Conservation (phyloP, 2,329 filamentous ascomycete species). For the Colletotrichum caudatum region DNA sequence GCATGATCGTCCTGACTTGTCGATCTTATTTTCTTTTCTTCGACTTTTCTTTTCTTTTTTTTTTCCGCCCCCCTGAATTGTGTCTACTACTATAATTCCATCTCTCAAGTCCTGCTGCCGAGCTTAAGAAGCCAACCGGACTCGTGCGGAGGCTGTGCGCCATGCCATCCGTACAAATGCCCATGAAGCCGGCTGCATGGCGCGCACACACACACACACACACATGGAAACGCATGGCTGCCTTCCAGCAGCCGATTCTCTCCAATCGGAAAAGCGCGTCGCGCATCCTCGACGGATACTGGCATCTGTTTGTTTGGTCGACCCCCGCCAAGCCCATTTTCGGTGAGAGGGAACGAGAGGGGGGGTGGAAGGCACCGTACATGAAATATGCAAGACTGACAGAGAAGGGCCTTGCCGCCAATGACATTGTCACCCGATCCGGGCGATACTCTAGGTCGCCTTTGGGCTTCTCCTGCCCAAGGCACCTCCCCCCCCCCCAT, state of each 20-base stretch:
- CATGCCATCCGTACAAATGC: not conserved
- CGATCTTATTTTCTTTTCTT: not conserved
- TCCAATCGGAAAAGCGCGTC: not conserved
- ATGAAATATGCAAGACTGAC: not conserved
- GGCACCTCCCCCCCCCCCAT: not conserved
- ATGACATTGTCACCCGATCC: constrained; percentile 12
- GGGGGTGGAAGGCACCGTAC: not conserved
- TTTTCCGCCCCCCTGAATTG: too few species aligned
- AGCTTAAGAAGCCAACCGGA: constrained; percentile 4
- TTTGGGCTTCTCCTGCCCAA: constrained; percentile 8
- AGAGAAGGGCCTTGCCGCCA: constrained; percentile 2
- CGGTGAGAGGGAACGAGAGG: not conserved
- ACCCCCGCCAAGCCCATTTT: not conserved
- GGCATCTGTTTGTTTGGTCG: not conserved
- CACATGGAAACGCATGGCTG: not conserved
- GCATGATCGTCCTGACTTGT: constrained; percentile 1
- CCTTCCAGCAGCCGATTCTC: not conserved
- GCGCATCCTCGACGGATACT: not conserved
- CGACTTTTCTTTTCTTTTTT: not conserved
- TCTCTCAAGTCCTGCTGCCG: not conserved
- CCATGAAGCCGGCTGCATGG: not conserved
- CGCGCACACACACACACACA: not conserved
- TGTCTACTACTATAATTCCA: not conserved
- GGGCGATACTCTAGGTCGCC: not conserved
- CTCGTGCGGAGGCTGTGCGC: constrained; percentile 10